Evolutionary conservation across 768 basidiomycete species (phyloP).

Genomic region (Rhizopogon vulgaris): DNA sequence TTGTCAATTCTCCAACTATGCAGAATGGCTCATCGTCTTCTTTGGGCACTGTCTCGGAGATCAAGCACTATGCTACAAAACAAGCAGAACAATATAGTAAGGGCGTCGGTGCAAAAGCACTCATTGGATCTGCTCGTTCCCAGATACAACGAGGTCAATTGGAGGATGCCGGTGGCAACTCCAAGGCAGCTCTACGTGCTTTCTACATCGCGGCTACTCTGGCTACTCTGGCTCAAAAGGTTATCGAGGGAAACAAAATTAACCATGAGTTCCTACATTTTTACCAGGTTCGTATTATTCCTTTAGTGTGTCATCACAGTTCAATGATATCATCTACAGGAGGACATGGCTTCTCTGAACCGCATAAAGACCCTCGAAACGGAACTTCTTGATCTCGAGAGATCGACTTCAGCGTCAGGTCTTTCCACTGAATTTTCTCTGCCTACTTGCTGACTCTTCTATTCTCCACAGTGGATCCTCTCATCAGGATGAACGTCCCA

Average conservation of each 20-base stretch:
- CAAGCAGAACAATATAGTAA: slow-evolving; percentile 44
- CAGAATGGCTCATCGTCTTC: slow-evolving; percentile 28
- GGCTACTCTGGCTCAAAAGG: slow-evolving; percentile 45
- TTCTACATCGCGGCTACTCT: slow-evolving; percentile 59
- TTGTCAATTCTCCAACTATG: slow-evolving; percentile 24
- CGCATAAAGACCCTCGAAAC: slow-evolving; percentile 41
- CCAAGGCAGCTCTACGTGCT: slow-evolving; percentile 53
- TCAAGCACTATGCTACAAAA: slow-evolving; percentile 41
- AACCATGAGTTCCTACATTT: slow-evolving; percentile 63
- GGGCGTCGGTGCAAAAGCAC: slow-evolving; percentile 52
- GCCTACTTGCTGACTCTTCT: slow-evolving; percentile 8
- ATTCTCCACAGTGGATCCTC: slow-evolving; percentile 7
- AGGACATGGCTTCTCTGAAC: slow-evolving; percentile 31
- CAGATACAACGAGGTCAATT: slow-evolving; percentile 50
- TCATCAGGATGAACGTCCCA: slow-evolving; percentile 22
- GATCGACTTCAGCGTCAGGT: slow-evolving; percentile 25
- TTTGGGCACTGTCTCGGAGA: slow-evolving; percentile 33
- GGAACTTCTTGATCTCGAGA: slow-evolving; percentile 41
- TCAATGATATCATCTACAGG: slow-evolving; percentile 25
- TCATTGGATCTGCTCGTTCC: slow-evolving; percentile 57
- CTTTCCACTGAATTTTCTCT: slow-evolving; percentile 4
- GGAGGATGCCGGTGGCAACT: slow-evolving; percentile 50
- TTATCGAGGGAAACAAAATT: slow-evolving; percentile 32
- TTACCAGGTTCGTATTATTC: slow-evolving; percentile 44
- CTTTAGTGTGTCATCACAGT: slow-evolving; percentile 1